A percentile compares a stretch with the other conserved stretches of the same genome.
phyloP scores from a whole-genome alignment of 345 rosid species.

The Citrus sinensis region DVS_A1.0 CM039169.1:28242501-28243000 shows the following conservation, averaged over 20 bases:
- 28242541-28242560: neutral
- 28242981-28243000: constrained; percentile 60
- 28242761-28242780: neutral
- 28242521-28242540: neutral
- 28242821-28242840: too few species aligned
- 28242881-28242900: neutral
- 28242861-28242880: too few species aligned
- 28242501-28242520: neutral
- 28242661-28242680: neutral
- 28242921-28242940: neutral
- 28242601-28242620: neutral
- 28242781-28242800: too few species aligned
- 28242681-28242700: neutral
- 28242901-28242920: neutral
- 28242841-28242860: too few species aligned
- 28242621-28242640: neutral
- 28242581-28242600: neutral
- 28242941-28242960: neutral
- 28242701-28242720: neutral
- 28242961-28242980: neutral
- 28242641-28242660: neutral
- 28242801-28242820: too few species aligned
- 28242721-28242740: neutral
- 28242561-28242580: neutral
- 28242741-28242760: neutral